phyloP scores from a whole-genome alignment of 441 rosid species.

The Cnidoscolus chayamansa region DNA sequence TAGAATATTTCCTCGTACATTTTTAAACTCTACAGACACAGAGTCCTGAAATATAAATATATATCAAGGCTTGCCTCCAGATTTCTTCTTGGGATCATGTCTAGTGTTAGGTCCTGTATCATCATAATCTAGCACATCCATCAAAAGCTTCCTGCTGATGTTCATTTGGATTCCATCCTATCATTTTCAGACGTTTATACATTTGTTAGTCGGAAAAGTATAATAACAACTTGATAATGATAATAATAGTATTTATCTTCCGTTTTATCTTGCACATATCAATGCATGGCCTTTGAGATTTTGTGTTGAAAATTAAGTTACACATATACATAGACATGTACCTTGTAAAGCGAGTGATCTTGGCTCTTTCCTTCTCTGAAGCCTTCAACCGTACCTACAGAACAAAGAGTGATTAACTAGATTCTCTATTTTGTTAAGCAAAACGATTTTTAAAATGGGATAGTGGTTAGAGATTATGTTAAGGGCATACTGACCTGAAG shows the following conservation, averaged over 20 bases:
- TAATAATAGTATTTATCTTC: not conserved
- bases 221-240: not conserved
- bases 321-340: not conserved
- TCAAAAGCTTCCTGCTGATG: slow-evolving; percentile 47
- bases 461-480: not conserved
- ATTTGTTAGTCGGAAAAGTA: not conserved
- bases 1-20: too few species aligned
- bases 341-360: slow-evolving; percentile 28
- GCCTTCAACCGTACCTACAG: slow-evolving; percentile 32
- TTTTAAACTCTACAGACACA: too few species aligned
- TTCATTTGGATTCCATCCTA: slow-evolving; percentile 18
- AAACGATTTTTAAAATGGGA: not conserved
- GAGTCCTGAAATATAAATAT: not conserved
- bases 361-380: slow-evolving; percentile 24
- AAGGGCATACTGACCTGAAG: slow-evolving; percentile 31
- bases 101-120: slow-evolving; percentile 55
- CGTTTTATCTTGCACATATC: too few species aligned
- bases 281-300: too few species aligned
- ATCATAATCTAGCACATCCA: slow-evolving; percentile 51
- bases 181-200: not conserved
- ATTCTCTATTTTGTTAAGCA: too few species aligned
- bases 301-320: too few species aligned
- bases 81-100: slow-evolving; percentile 61
- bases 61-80: slow-evolving; percentile 30
- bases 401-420: slow-evolving; percentile 3